Evolutionary conservation across 345 rosid genomes (phyloP), one percentile per base, ranked within the genome.

Genomic region (Carallia brachiata): DNA sequence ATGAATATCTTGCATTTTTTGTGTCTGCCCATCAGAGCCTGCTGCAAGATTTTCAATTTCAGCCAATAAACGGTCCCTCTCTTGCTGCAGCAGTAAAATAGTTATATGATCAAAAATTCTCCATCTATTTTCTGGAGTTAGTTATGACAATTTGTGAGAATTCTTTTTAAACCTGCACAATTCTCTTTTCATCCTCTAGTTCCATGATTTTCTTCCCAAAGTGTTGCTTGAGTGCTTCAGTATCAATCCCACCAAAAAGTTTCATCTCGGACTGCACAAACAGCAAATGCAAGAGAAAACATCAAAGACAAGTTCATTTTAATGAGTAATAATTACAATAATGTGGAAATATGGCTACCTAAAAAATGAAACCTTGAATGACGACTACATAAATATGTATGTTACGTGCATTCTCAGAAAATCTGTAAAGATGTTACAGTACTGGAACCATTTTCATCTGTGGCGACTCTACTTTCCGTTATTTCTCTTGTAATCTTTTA

Each of bases 161-260:
- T 65, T 69, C 27, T 18, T 40, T 73, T 52, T 66, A 47, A 23
- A 90, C 98, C 98, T 90, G 99, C 77, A 90, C 97, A 6, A 85
- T 61, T 85, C 80, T 89, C 73, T 95, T 95, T 80, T 92, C 97
- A 64, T 89, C 97, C 78, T 95, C 97, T 57, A 95, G 70, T 75
- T 92, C 99, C 50, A 84, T 83, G 70, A 95, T 81, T 84, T 95
- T 95, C 89, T 89, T 95, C 67, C 96, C 99, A 71, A 90, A 95
- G 78, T 90, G 99, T 74, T 85, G 97, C 89, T 92, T 92, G 65
- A 95, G 89, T 12, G 89, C 91, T 70, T 82, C 68, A 57, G 89
- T 75, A 70, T 87, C 91, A 79, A 73, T 77, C 52, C 93, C 93
- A 67, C 93, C 92, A 78, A 95, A 80, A 62, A 85, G 93, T 82